Percentiles rank a stretch among this genome's conserved stretches.
These are phyloP conservation scores for Hordeum pubiflorum DNA, from an alignment of 202 grass and related monocot genomes.

Conservation along the genomic window DNA sequence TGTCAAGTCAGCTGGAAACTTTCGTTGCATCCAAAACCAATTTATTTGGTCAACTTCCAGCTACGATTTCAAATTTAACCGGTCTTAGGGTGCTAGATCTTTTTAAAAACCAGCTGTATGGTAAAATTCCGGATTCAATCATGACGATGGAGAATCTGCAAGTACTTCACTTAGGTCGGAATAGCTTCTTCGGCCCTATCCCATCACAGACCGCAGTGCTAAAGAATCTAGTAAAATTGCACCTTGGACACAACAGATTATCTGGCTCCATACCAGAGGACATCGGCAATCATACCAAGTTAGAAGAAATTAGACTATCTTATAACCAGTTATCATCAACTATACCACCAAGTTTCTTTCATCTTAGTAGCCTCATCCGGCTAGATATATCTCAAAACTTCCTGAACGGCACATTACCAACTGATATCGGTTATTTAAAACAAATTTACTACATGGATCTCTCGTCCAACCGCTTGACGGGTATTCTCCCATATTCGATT, in stretches of 20 bases:
- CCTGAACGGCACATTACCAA: not conserved
- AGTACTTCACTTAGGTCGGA: not conserved
- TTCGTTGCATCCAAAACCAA: not conserved
- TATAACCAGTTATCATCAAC: not conserved
- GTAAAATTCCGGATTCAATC: not conserved
- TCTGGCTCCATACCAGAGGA: constrained; percentile 1
- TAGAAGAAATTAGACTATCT: not conserved
- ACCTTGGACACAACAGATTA: not conserved
- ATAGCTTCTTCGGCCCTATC: not conserved
- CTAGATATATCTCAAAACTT: not conserved
- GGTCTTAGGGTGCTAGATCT: not conserved
- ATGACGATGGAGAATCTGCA: not conserved
- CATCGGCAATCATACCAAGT: not conserved
- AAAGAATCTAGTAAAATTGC: not conserved
- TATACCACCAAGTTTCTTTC: not conserved
- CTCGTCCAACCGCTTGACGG: not conserved
- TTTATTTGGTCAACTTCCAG: not conserved
- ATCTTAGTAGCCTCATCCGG: not conserved
- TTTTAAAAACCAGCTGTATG: not conserved
- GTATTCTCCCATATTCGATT: not conserved
- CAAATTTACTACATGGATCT: not conserved
- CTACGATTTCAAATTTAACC: not conserved
- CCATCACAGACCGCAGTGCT: not conserved
- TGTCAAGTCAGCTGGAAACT: not conserved
- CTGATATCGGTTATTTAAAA: not conserved